Conservation (phyloP, 1,284 basidiomycete species). For the Pulveroboletus sp. region DNA sequence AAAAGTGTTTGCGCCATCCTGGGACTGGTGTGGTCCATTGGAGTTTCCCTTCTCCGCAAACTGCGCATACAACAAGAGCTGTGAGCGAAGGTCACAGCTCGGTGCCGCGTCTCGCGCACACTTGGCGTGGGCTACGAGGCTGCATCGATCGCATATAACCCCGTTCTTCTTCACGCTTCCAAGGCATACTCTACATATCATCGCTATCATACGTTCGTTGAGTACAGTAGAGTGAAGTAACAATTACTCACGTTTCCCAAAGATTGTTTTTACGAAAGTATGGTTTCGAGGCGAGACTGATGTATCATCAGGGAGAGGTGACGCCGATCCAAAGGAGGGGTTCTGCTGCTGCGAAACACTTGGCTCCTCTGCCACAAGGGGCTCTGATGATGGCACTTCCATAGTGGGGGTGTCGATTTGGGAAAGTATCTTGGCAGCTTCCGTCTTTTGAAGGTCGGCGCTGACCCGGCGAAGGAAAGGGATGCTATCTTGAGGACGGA, state of each 20-base stretch:
- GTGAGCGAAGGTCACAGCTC: conserved; percentile 80
- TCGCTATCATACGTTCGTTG: conserved; percentile 49
- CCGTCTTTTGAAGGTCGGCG: conserved; percentile 73
- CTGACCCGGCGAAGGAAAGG: conserved; percentile 91
- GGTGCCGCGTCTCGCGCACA: conserved; percentile 74
- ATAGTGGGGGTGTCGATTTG: conserved; percentile 45
- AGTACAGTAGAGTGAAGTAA: conserved; percentile 4
- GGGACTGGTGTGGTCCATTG: conserved; percentile 49
- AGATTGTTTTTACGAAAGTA: conserved; percentile 87
- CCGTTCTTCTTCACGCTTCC: conserved; percentile 81
- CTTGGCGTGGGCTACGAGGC: conserved; percentile 81
- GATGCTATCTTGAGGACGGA: conserved; percentile 89
- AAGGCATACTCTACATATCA: conserved; percentile 84
- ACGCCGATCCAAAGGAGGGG: conserved; percentile 38
- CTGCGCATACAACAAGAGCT: conserved; percentile 66
- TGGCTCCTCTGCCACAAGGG: conserved; percentile 26
- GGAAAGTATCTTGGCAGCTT: conserved; percentile 53
- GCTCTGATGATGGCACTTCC: conserved; percentile 43
- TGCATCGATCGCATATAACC: conserved; percentile 86
- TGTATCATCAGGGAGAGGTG: conserved; percentile 43
- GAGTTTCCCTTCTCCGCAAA: conserved; percentile 65
- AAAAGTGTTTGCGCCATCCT: conserved; percentile 42
- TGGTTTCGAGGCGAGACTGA: conserved; percentile 63
- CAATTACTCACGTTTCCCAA: conserved; percentile 75
- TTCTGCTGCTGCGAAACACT: conserved; percentile 27